These are phyloP conservation scores for Ustilago xerochloae DNA, from an alignment of 1,284 basidiomycete species.

Conservation along the genomic window DNA sequence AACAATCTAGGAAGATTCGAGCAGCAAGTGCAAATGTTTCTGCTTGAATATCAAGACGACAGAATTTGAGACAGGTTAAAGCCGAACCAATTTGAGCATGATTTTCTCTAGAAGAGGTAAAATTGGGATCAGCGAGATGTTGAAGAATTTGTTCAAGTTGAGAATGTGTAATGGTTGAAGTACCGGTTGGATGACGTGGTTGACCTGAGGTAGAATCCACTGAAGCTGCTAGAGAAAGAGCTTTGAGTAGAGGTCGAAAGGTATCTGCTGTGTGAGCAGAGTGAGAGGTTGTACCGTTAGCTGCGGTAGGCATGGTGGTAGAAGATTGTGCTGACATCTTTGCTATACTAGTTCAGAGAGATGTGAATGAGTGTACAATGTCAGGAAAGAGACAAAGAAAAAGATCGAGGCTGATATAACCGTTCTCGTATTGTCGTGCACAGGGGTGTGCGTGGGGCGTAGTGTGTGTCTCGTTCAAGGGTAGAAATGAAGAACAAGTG, in stretches of 20 bases:
- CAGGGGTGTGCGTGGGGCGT: too few relatives aligned
- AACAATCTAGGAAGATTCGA: conserved; percentile 52
- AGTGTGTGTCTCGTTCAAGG: too few relatives aligned
- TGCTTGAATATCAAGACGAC: conserved; percentile 55
- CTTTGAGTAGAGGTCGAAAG: conserved; percentile 59
- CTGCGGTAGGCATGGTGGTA: conserved; percentile 2
- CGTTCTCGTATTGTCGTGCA: too few relatives aligned
- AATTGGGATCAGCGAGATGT: conserved; percentile 63
- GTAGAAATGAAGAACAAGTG: too few relatives aligned
- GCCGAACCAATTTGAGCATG: conserved; percentile 63
- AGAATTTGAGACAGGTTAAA: conserved; percentile 61
- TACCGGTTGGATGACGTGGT: conserved; percentile 36
- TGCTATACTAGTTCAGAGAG: too few relatives aligned
- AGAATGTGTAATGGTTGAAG: conserved; percentile 30
- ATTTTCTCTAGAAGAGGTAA: conserved; percentile 59
- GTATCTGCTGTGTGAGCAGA: conserved; percentile 54
- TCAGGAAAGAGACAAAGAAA: too few relatives aligned
- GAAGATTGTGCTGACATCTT: neutral
- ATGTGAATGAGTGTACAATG: too few relatives aligned
- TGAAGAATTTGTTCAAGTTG: conserved; percentile 56
- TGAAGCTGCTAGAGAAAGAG: conserved; percentile 39
- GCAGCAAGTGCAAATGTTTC: conserved; percentile 57
- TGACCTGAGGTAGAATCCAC: conserved; percentile 41
- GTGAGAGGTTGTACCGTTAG: conserved; percentile 7
- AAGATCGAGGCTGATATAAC: too few relatives aligned